A percentile compares a stretch with the other conserved stretches of the same genome.
phyloP scores from a whole-genome alignment of 2,329 filamentous ascomycete species.

The Epichloe baconii region DNA sequence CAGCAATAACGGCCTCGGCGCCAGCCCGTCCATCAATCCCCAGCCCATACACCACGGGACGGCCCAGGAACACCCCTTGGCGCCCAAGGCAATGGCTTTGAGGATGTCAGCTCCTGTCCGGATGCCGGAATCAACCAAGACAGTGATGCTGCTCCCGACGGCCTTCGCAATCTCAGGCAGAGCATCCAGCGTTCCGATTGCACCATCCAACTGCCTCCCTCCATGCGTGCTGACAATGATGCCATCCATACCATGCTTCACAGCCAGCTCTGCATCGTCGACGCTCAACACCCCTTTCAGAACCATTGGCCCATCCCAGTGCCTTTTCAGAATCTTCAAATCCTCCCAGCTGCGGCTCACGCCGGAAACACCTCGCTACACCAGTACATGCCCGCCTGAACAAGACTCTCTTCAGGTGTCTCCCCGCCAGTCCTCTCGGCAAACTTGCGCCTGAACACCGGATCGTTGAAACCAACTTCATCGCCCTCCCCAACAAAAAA shows the following conservation, averaged over 20 bases:
- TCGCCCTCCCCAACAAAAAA: conserved; percentile 47
- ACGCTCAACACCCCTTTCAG: conserved; percentile 28
- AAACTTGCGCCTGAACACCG: conserved; percentile 37
- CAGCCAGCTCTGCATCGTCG: conserved; percentile 26
- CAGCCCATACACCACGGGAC: conserved; percentile 25
- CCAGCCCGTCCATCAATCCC: conserved; percentile 27
- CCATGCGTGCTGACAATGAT: conserved; percentile 31
- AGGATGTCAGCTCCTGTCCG: conserved; percentile 27
- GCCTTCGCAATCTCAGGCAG: conserved; percentile 32
- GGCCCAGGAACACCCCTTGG: conserved; percentile 29
- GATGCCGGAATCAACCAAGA: conserved; percentile 36
- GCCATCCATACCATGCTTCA: conserved; percentile 24
- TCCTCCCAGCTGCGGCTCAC: conserved; percentile 45
- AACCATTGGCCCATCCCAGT: conserved; percentile 44
- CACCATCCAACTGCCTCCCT: conserved; percentile 28
- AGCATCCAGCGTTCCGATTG: conserved; percentile 40
- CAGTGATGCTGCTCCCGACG: conserved; percentile 42
- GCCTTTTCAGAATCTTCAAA: conserved; percentile 39
- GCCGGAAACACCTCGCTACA: conserved; percentile 33
- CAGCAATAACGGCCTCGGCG: conserved; percentile 39
- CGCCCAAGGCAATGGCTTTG: conserved; percentile 28
- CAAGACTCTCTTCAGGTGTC: conserved; percentile 32
- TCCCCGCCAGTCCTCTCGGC: conserved; percentile 26
- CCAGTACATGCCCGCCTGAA: conserved; percentile 40
- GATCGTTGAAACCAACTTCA: conserved; percentile 52